Percentiles rank a stretch among this genome's conserved stretches.
These are phyloP conservation scores for Mercurialis annua DNA, from an alignment of 345 rosid genomes.

Conservation along the genomic window DNA sequence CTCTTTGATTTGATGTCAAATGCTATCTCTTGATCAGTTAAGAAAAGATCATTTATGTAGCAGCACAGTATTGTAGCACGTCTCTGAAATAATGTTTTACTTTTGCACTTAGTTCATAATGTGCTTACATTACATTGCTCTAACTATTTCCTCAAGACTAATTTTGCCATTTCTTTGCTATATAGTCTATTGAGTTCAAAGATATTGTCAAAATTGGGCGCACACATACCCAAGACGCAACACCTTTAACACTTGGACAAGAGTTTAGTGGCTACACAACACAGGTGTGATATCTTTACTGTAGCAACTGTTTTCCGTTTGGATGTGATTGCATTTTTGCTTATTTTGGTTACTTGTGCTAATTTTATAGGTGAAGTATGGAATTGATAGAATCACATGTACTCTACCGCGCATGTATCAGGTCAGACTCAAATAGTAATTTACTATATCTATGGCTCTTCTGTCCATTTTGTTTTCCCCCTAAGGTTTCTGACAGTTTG, in stretches of 20 bases:
- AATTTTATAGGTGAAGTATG: constrained; percentile 66
- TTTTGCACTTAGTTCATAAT: background rate
- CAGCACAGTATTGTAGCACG: background rate
- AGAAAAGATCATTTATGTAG: background rate
- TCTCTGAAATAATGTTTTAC: background rate
- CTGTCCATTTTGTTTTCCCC: background rate
- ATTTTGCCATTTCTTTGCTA: constrained; percentile 5
- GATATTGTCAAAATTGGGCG: constrained; percentile 95
- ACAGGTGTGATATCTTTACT: constrained; percentile 49
- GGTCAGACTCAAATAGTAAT: constrained; percentile 38
- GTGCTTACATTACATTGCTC: background rate
- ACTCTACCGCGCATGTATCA: constrained; percentile 85
- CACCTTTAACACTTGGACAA: constrained; percentile 97
- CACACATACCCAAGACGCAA: constrained; percentile 98
- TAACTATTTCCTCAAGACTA: background rate
- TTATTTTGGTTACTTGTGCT: constrained; percentile 4
- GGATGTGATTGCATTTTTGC: background rate
- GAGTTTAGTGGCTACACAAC: constrained; percentile 97
- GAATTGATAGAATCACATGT: constrained; percentile 65
- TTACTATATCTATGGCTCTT: constrained; percentile 10
- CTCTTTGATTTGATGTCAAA: background rate
- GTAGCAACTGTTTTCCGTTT: background rate
- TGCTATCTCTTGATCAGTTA: background rate
- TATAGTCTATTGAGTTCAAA: constrained; percentile 69
- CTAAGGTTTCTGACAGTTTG: constrained; percentile 34